Evolutionary conservation across 495 filamentous ascomycete species (phyloP), one percentile per base, ranked within the genome.

Genomic region (Pyrenopolyporus hunteri): DNA sequence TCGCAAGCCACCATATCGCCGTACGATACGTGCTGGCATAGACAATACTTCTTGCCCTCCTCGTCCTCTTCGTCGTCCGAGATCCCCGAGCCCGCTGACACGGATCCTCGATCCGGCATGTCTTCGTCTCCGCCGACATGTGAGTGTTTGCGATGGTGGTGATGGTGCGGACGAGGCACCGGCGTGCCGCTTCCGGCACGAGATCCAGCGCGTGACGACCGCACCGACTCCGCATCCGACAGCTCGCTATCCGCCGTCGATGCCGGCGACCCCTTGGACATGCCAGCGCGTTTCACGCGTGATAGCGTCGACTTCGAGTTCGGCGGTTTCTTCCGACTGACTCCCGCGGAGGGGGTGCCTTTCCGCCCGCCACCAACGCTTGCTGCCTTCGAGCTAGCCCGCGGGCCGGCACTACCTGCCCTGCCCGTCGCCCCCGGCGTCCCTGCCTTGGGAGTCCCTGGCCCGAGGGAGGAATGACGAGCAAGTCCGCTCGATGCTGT

Each of bases 1-100:
- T 98, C 94, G 74, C 94, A 98, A 2, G 92, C 94, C 25, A 98
- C 93, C 94, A 98, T 98, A 70, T 97, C 90, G 33, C 94, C 94
- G 77, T 89, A 93, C 73, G 90, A 95, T 55, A 97, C 90, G 62
- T 87, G 90, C 69, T 94, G 89, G 73, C 94, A 98, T 20, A 87
- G 83, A 75, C 94, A 98, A 73, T 98, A 98, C 58, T 93, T 89
- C 67, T 85, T 86, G 40, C 91, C 87, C 75, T 98, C 93, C 49
- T 89, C 88, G 39, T 87, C 91, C 26, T 93, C 91, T 35, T 95
- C 93, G 39, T 92, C 91, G 26, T 89, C 90, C 1, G 87, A 63
- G 0, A 14, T 82, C 8, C 89, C 90, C 29, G 73, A 66, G 31
- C 71, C 78, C 13, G 28, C 55, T 9, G 85, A 85, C 28, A 84